Evolutionary conservation across 805 yeast species (phyloP), one percentile per base, ranked within the genome.

Genomic region (Priceomyces haplophilus): DNA sequence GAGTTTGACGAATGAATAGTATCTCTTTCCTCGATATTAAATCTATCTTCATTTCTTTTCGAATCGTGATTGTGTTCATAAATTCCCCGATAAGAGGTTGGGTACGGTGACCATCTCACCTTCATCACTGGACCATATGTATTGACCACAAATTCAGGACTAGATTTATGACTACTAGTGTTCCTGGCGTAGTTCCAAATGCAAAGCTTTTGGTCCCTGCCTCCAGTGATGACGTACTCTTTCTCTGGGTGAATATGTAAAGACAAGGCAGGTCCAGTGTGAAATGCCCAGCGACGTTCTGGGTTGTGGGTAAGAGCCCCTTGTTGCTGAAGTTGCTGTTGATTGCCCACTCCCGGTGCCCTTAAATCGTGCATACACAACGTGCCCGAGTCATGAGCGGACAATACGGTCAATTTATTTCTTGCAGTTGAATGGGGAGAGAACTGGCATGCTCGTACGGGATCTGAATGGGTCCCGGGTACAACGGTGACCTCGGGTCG

Each of bases 291-390:
- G 45, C 83, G 80, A 40, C 82, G 70, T 53, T 91, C 97, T 3
- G 91, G 82, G 29, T 76, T 75, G 12, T 49, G 48, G 2, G 54
- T 21, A 7, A 25, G 15, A 15, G 18, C 16, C 10, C 19, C 45
- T 44, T 34, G 42, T 36, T 43, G 47, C 17, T 36, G 39, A 34
- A 34, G 37, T 7, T 36, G 37, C 25, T 37, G 37, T 24, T 44
- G 50, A 29, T 35, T 30, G 24, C 40, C 34, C 16, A 38, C 37
- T 8, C 44, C 46, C 3, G 48, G 39, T 3, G 56, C 36, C 43
- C 98, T 73, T n/a, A 87, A 54, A 64, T 93, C 99, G 80, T 87
- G 90, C 51, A 84, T 80, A 52, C 85, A 80, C n/a, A 91, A 73
- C 3, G 86, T 78, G 12, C 99, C 99, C 1, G 88, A 80, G 59